Evolutionary conservation across 148 eudicot species (phyloP), one percentile per base, ranked within the genome.

Genomic region (Silene uniflora): DNA sequence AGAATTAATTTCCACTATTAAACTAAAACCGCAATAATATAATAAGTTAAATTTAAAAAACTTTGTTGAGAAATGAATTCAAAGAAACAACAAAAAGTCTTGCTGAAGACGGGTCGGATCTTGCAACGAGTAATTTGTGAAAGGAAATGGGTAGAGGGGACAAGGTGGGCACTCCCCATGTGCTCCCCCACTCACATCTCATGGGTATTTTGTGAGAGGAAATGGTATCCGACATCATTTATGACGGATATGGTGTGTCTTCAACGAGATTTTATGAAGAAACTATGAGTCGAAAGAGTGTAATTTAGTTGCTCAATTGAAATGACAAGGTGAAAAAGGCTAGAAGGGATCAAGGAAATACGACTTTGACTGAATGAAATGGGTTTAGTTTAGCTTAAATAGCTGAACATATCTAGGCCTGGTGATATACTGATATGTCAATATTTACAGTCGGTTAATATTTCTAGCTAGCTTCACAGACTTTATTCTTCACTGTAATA

Each of bases 361-460:
- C 13, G 22, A 54, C 22, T 76, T 76, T 76, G 72, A 60, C 42
- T 24, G 79, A 22, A 76, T 76, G 56, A 52, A 76, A 76, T 59
- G 64, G 44, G 29, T 22, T 39, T 2, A 21, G 24, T 4, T 47
- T 49, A 49, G 55, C 55, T 49, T 49, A 49, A 49, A 49, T 49
- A 49, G 74, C 5, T 22, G 49, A 72, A n/a, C 25, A 56, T n/a
- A 72, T 27, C 10, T 72, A 56, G 63, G 65, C 62, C 44, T 54
- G 73, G 8, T 17, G 62, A 29, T 47, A 71, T 39, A 67, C n/a
- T n/a, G n/a, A n/a, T 5, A 80, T 58, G 39, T 76, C 83, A 58
- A 71, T 42, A 24, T 71, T 71, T 80, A 72, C 73, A 71, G 83
- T 71, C 79, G 83, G 74, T 71, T 63, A 46, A 71, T 49, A 54